Base-by-base conservation (phyloP, 225 moss, liverwort and hornwort genomes). In the Takakia lepidozioides region DNA sequence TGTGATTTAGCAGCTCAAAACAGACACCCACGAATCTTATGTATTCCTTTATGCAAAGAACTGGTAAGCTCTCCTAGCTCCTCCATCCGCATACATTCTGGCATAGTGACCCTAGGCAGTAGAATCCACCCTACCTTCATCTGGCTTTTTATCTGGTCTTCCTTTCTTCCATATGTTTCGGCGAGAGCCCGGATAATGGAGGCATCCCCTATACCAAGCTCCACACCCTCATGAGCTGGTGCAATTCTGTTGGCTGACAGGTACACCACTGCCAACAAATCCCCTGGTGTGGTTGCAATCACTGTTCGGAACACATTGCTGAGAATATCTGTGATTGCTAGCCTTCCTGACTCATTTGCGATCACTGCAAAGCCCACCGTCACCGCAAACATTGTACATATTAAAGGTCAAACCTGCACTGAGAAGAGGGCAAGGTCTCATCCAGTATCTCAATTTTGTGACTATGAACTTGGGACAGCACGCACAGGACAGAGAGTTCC, bases 261-360 rank as follows among this genome's bases (percentile, higher is more conserved):
- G 57, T 81, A 87, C 45, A 98, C 98, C 17, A 98, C 71, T 14
- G 87, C 71, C 41, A 98, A 67, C 49, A 98, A 71, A 74, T 98
- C 98, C 57, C 62, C 69, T 7, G 98, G 98, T 18, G 72, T 65
- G 29, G 83, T 85, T 27, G 78, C 78, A 68, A 91, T 76, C 19
- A 98, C 91, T 46, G 98, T 81, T 47, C 98, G 87, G 59, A 98
- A 87, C 22, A 87, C 87, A 65, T 98, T 98, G 67, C 91, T 87
- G 48, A 98, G 63, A 23, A 98, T 98, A 32, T 91, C 87, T 26
- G 87, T 98, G 68, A 98, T 98, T 43, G 81, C 83, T 27, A 98
- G 62, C 75, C 98, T 80, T 49, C 76, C 83, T 11, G 91, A 74
- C 55, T 91, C 91, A 52, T 81, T 81, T 29, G 91, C 63, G 60